phyloP scores from a whole-genome alignment of 768 basidiomycete genomes.

The Tephrocybe sp. region DNA sequence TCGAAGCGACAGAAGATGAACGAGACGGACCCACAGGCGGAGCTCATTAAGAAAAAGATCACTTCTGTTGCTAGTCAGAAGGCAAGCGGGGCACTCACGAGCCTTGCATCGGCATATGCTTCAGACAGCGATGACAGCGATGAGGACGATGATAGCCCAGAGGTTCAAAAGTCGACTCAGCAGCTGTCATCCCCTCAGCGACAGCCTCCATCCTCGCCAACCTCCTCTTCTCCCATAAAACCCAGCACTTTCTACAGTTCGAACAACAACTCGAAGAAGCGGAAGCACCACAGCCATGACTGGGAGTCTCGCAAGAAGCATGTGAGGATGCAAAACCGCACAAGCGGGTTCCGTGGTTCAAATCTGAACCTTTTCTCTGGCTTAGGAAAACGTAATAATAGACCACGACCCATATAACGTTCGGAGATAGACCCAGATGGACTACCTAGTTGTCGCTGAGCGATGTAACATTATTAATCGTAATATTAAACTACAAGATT shows the following conservation, averaged over 20 bases:
- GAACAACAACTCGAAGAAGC: slow-evolving; percentile 23
- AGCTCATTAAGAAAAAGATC: slow-evolving; percentile 51
- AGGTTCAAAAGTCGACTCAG: slow-evolving; percentile 16
- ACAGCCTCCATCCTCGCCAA: slow-evolving; percentile 25
- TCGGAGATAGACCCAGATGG: neutral
- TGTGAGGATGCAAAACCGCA: neutral
- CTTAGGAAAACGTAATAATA: slow-evolving; percentile 7
- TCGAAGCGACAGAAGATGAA: slow-evolving; percentile 24
- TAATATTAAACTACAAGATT: slow-evolving; percentile 7
- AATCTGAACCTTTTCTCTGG: slow-evolving; percentile 13
- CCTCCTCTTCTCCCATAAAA: slow-evolving; percentile 29
- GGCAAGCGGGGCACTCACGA: slow-evolving; percentile 23
- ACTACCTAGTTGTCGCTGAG: no score
- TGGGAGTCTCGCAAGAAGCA: slow-evolving; percentile 1
- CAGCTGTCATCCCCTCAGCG: slow-evolving; percentile 7
- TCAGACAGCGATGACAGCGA: slow-evolving; percentile 26
- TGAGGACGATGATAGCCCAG: slow-evolving; percentile 13
- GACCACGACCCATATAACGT: slow-evolving; percentile 17
- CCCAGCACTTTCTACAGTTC: slow-evolving; percentile 33
- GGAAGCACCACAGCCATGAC: slow-evolving; percentile 20
- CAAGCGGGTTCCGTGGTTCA: slow-evolving; percentile 7
- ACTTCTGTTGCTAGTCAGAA: slow-evolving; percentile 29
- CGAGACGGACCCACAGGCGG: slow-evolving; percentile 49
- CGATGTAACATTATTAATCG: slow-evolving; percentile 15
- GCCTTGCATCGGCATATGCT: slow-evolving; percentile 21